Evolutionary conservation across 768 basidiomycete genomes (phyloP).

Genomic region (Phanerochaete carnosa): DNA sequence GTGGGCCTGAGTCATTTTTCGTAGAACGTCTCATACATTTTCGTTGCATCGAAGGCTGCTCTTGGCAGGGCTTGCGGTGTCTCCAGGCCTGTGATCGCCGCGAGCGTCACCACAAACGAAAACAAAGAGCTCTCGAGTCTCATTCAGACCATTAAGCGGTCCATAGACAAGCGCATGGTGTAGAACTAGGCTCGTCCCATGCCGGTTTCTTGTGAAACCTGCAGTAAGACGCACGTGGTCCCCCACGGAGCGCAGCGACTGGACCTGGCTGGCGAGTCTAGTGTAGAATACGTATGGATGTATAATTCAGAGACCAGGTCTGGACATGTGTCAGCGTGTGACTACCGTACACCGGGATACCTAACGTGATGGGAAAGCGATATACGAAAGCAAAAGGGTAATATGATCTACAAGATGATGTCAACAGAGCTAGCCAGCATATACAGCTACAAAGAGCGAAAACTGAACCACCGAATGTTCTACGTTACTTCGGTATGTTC

Average conservation of each 20-base stretch:
- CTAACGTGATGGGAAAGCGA: background rate
- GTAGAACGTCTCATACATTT: constrained; percentile 96
- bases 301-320: background rate
- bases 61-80: constrained; percentile 96
- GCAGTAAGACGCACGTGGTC: too few relatives aligned
- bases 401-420: constrained; percentile 8
- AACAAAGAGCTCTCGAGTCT: constrained; percentile 87
- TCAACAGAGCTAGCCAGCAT: background rate
- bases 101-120: constrained; percentile 95
- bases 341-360: background rate
- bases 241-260: too few relatives aligned
- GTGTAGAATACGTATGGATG: constrained; percentile 21
- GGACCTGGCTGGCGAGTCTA: too few relatives aligned
- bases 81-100: constrained; percentile 90
- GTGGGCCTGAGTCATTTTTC: background rate
- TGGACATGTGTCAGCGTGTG: background rate
- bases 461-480: background rate
- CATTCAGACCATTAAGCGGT: constrained; percentile 81
- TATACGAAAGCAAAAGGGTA: background rate
- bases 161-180: constrained; percentile 69
- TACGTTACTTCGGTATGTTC: constrained; percentile 74
- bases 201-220: too few relatives aligned
- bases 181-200: too few relatives aligned
- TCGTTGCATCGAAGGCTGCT: constrained; percentile 92
- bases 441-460: background rate